phyloP scores from a whole-genome alignment of 768 basidiomycete species.

The Phanerodontia chrysosporium region DNA sequence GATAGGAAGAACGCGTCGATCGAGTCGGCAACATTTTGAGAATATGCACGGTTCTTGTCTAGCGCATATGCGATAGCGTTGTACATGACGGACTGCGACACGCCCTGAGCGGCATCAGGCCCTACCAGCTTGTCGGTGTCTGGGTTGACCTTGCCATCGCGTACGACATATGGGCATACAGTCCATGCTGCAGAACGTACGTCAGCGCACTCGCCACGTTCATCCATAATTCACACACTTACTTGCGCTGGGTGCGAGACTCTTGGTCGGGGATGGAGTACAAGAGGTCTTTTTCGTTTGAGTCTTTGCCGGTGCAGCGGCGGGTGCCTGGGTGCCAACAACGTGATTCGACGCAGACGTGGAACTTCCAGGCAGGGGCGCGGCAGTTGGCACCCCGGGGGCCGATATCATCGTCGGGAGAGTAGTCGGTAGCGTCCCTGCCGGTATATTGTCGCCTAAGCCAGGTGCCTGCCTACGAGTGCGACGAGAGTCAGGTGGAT shows the following conservation, averaged over 20 bases:
- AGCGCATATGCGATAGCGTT: slow-evolving; percentile 42
- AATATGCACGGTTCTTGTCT: slow-evolving; percentile 27
- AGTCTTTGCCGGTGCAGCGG: slow-evolving; percentile 23
- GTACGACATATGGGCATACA: slow-evolving; percentile 43
- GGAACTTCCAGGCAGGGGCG: background rate
- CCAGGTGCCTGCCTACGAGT: background rate
- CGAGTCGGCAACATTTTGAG: slow-evolving; percentile 32
- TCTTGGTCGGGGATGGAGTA: slow-evolving; percentile 45
- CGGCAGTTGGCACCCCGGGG: background rate
- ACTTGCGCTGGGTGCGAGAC: slow-evolving; percentile 49
- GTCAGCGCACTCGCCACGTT: background rate
- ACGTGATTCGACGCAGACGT: slow-evolving; percentile 12
- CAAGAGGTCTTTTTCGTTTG: slow-evolving; percentile 30
- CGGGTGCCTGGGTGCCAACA: slow-evolving; percentile 29
- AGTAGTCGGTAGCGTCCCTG: background rate
- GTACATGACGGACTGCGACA: slow-evolving; percentile 41
- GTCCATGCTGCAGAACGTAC: slow-evolving; percentile 30
- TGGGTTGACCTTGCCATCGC: slow-evolving; percentile 53
- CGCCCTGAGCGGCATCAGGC: slow-evolving; percentile 28
- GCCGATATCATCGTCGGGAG: background rate
- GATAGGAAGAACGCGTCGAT: slow-evolving; percentile 46
- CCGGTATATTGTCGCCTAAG: background rate
- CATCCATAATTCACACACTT: slow-evolving; percentile 17
- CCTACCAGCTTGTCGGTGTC: slow-evolving; percentile 46
- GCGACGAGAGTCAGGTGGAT: background rate